Evolutionary conservation across 2,329 filamentous ascomycete species (phyloP), one percentile per base, ranked within the genome.

Genomic region (Myotisia sp.): DNA sequence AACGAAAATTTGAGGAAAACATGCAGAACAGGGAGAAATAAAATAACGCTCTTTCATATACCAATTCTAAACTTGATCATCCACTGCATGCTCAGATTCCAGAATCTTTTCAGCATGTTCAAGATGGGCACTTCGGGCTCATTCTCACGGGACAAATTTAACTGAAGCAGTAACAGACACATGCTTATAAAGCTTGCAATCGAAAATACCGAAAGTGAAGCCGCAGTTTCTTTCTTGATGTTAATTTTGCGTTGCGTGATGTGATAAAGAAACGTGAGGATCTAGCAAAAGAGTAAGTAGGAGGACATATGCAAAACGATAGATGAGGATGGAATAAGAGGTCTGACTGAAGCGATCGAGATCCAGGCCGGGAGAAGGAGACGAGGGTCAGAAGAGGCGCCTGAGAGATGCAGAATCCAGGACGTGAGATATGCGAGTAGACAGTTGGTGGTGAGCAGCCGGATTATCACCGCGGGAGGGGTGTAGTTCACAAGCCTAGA

Each of bases 401-500:
- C 80, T 5, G 72, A 73, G 22, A 83, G 60, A 46, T 75, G 75
- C 26, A 84, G 70, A 17, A 79, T 71, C 60, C 74, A 76, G 34
- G 77, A 78, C 16, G 79, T 83, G 31, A 80, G 63, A 56, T 83
- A 84, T 42, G 76, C 76, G 51, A 84, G 83, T 40, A 81, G 66
- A 37, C 73, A 74, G 52, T 77, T 80, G 41, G 79, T 78, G 39
- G 79, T 79, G 33, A 83, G 65, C 28, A 90, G 75, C 32, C 82
- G 80, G 38, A 90, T 76, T 41, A 86, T 72, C 29, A 83, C 84
- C 32, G 81, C 82, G 46, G 59, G 52, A 24, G 82, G 80, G 9
- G 81, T 84, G 59, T 87, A 90, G 55, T 85, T 79, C 46, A 87
- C 68, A 47, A 90, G 76, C 82, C 79, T 81, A 38, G 6, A 13